Evolutionary conservation across 139 green algal species (phyloP).

Genomic region (Ulvella scutata): DNA sequence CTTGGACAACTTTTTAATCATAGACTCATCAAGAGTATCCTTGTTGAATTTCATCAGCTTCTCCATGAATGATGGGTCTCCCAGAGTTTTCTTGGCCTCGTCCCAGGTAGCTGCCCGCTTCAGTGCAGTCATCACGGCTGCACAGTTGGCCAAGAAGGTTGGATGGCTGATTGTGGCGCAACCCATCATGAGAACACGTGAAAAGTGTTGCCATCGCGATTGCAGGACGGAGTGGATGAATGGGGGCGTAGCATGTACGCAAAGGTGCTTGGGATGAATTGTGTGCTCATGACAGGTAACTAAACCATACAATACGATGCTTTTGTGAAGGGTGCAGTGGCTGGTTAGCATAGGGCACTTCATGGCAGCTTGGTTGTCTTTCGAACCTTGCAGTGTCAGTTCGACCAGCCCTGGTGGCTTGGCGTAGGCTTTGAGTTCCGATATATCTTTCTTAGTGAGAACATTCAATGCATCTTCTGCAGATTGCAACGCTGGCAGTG

Average conservation of each 20-base stretch:
- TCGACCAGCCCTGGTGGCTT: slow-evolving; percentile 73
- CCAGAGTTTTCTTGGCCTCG: slow-evolving; percentile 57
- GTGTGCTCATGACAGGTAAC: too few relatives aligned
- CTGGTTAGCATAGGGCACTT: too few relatives aligned
- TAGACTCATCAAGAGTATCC: slow-evolving; percentile 50
- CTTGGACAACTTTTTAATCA: slow-evolving; percentile 72
- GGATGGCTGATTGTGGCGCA: too few relatives aligned
- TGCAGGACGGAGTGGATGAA: too few relatives aligned
- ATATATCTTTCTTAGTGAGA: slow-evolving; percentile 76
- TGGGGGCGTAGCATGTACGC: too few relatives aligned
- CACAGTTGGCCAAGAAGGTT: too few relatives aligned
- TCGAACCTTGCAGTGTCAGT: slow-evolving; percentile 42
- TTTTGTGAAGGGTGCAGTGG: too few relatives aligned
- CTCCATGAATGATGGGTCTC: slow-evolving; percentile 59
- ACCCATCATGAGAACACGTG: too few relatives aligned
- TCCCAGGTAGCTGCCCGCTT: slow-evolving; percentile 63
- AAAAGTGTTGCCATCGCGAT: too few relatives aligned
- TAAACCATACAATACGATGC: too few relatives aligned
- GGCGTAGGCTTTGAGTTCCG: slow-evolving; percentile 68
- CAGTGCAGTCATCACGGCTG: slow-evolving; percentile 50
- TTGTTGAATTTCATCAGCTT: slow-evolving; percentile 68
- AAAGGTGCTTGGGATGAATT: too few relatives aligned
- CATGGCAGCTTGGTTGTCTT: too few relatives aligned
- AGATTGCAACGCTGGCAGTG: slow-evolving; percentile 49
- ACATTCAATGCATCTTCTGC: slow-evolving; percentile 65